Evolutionary conservation across 2,329 filamentous ascomycete species (phyloP).

Genomic region (Beauveria scarabaeidicola): DNA sequence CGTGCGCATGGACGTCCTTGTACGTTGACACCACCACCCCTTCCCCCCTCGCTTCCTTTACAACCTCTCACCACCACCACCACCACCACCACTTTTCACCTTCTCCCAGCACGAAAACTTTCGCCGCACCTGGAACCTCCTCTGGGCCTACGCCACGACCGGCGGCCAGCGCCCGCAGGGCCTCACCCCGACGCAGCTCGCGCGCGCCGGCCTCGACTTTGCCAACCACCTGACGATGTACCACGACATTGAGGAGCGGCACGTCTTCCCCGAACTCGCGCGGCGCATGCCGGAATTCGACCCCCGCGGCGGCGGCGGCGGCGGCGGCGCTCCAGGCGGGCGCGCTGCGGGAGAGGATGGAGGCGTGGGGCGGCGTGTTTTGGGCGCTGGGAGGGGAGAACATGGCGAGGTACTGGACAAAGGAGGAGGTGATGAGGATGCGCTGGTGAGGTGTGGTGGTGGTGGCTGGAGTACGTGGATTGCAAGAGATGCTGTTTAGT

Average conservation of each 20-base stretch:
- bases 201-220: slow-evolving; percentile 61
- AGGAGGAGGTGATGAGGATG: slow-evolving; percentile 64
- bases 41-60: not conserved
- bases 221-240: slow-evolving; percentile 62
- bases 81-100: not conserved
- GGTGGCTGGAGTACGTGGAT: too few relatives aligned
- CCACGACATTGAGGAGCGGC: slow-evolving; percentile 73
- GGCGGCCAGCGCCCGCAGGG: slow-evolving; percentile 49
- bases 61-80: not conserved
- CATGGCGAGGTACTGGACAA: slow-evolving; percentile 75
- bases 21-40: slow-evolving; percentile 27
- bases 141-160: slow-evolving; percentile 56
- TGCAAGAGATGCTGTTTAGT: not conserved
- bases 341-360: slow-evolving; percentile 63
- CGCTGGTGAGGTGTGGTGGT: slow-evolving; percentile 45
- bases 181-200: slow-evolving; percentile 61
- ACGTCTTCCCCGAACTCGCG: slow-evolving; percentile 73
- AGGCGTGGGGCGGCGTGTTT: slow-evolving; percentile 67
- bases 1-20: slow-evolving; percentile 66
- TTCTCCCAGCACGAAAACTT: slow-evolving; percentile 58
- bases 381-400: slow-evolving; percentile 79
- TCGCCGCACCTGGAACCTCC: slow-evolving; percentile 61
- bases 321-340: slow-evolving; percentile 44
- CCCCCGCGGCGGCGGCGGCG: slow-evolving; percentile 31
- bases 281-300: slow-evolving; percentile 71